Evolutionary conservation across 2,329 filamentous ascomycete species (phyloP), one percentile per base, ranked within the genome.

Genomic region (Cordyceps tenuipes): DNA sequence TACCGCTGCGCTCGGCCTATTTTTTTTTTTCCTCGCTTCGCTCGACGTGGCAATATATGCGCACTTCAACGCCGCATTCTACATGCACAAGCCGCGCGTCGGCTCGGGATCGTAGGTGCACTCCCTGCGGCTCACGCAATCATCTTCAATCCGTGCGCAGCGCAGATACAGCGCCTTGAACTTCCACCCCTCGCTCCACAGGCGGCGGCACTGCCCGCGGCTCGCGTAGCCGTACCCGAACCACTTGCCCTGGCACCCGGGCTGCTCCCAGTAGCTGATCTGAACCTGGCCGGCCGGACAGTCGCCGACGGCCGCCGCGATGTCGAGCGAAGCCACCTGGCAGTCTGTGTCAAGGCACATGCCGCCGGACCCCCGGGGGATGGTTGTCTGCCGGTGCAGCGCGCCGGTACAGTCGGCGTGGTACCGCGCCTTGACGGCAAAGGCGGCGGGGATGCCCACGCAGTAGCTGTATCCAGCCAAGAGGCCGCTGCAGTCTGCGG

Each of bases 271-370:
- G 57, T 59, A 59, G 19, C 57, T 59, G 23, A 59, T 23, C 21
- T 53, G 57, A n/a, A 59, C 39, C 41, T 59, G 13, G 29, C 41
- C 48, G 19, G 53, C 48, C 5, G 57, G 57, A 31, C 57, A 59
- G 39, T 19, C 8, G 15, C 57, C 57, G 3, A 23, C 23, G 23
- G 23, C 39, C 2, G 23, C 2, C 4, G 23, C 49, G 21, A 53
- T 41, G 2, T 53, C 49, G 26, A 59, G 57, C 12, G n/a, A n/a
- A 7, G 26, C 49, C 6, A 59, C 57, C 3, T 23, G 17, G 47
- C 62, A 63, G 55, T 60, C 47, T 3, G 59, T 61, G 51, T 61
- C 41, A 3, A 63, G 54, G 51, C 62, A 63, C 5, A 36, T 9
- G 39, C 61, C 53, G 21, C 39, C 44, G 44, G 23, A 23, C 46